These are phyloP conservation scores for Cladosporium oxysporum DNA, from an alignment of 2,329 filamentous ascomycete genomes.

Conservation along the genomic window DNA sequence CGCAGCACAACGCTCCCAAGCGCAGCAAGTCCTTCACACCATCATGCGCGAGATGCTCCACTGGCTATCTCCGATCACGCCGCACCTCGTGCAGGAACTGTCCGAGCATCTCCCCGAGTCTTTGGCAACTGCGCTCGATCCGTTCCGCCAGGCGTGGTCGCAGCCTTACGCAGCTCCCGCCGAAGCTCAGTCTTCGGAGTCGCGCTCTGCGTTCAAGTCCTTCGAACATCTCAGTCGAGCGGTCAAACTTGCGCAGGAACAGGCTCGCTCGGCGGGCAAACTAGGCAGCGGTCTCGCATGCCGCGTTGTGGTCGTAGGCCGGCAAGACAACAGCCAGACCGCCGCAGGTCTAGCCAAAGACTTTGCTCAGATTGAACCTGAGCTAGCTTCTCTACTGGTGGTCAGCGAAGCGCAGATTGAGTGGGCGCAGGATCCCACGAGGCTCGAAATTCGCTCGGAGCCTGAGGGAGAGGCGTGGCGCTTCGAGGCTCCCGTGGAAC, in stretches of 20 bases:
- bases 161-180: conserved; percentile 24
- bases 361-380: conserved; percentile 21
- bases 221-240: conserved; percentile 59
- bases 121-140: conserved; percentile 29
- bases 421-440: background rate
- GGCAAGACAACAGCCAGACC: background rate
- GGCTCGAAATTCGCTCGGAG: conserved; percentile 17
- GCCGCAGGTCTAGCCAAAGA: background rate
- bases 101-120: conserved; percentile 71
- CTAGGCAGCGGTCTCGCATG: conserved; percentile 82
- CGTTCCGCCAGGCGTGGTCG: conserved; percentile 32
- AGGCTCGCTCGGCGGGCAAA: conserved; percentile 67
- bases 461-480: conserved; percentile 41
- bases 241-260: conserved; percentile 75
- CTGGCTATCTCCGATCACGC: conserved; percentile 79
- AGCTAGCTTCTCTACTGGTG: conserved; percentile 46
- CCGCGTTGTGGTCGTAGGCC: conserved; percentile 58
- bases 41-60: conserved; percentile 73
- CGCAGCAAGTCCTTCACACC: conserved; percentile 58
- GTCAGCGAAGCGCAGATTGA: conserved; percentile 40
- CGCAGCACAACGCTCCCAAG: conserved; percentile 59
- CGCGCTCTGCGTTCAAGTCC: conserved; percentile 48
- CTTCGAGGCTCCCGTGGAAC: conserved; percentile 45
- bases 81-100: conserved; percentile 82
- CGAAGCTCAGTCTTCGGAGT: conserved; percentile 23